Evolutionary conservation across 2,329 filamentous ascomycete genomes (phyloP).

Genomic region (Rutstroemia sp.): DNA sequence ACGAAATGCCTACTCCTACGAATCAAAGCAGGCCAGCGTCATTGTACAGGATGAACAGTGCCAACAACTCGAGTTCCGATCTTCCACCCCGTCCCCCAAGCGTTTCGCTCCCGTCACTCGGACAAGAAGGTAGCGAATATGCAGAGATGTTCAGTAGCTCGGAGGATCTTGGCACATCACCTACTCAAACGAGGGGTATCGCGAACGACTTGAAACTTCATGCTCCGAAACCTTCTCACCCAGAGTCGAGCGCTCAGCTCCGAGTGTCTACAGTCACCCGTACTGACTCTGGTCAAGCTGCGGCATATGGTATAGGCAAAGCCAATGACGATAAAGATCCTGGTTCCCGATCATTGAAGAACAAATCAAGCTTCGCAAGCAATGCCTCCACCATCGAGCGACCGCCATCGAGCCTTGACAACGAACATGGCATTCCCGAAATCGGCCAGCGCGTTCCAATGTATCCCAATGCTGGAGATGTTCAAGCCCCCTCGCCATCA

Average conservation of each 20-base stretch:
- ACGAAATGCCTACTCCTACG: conserved; percentile 51
- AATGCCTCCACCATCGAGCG: conserved; percentile 41
- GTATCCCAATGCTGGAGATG: conserved; percentile 86
- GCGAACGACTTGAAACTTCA: conserved; percentile 78
- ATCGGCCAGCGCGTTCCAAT: conserved; percentile 91
- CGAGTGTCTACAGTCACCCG: conserved; percentile 78
- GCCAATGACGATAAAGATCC: conserved; percentile 46
- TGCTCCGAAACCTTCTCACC: conserved; percentile 81
- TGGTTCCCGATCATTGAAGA: conserved; percentile 47
- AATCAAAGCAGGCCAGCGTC: conserved; percentile 28
- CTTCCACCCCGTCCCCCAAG: conserved; percentile 60
- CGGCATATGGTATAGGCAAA: conserved; percentile 75
- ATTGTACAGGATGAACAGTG: conserved; percentile 32
- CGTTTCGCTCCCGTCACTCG: conserved; percentile 73
- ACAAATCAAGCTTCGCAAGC: conserved; percentile 53
- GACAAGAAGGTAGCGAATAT: conserved; percentile 88
- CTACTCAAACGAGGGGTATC: conserved; percentile 70
- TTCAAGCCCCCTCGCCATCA: conserved; percentile 85
- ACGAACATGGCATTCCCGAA: conserved; percentile 84
- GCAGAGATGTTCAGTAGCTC: conserved; percentile 48
- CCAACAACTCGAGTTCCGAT: conserved; percentile 33
- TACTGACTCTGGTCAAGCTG: conserved; percentile 82
- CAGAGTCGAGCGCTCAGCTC: conserved; percentile 72
- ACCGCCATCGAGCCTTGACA: conserved; percentile 49
- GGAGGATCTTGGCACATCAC: conserved; percentile 43